Evolutionary conservation across 768 basidiomycete species (phyloP).

Genomic region (Calocybe gangraenosa): DNA sequence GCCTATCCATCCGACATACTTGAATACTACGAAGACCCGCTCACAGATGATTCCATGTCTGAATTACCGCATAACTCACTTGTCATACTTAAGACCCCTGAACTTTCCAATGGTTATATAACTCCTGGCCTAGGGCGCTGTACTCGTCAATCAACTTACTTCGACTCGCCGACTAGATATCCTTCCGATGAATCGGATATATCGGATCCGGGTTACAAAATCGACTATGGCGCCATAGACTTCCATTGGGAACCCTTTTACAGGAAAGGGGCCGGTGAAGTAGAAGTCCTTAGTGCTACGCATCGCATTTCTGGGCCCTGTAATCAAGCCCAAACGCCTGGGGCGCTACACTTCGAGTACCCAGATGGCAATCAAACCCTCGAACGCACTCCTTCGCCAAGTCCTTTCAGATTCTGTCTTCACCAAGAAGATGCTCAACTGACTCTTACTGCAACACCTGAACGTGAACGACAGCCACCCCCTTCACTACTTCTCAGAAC

Average conservation of each 20-base stretch:
- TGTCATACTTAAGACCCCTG: constrained; percentile 8
- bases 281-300: background rate
- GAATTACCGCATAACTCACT: constrained; percentile 14
- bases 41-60: constrained; percentile 14
- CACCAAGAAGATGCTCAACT: constrained; percentile 10
- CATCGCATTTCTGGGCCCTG: background rate
- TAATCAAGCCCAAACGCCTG: background rate
- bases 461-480: background rate
- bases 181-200: constrained; percentile 34
- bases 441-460: background rate
- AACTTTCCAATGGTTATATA: constrained; percentile 28
- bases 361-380: constrained; percentile 1
- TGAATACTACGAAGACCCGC: constrained; percentile 12
- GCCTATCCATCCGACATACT: constrained; percentile 18
- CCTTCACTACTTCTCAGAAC: background rate
- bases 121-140: constrained; percentile 45
- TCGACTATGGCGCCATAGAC: constrained; percentile 39
- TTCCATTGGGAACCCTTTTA: constrained; percentile 58
- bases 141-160: constrained; percentile 35
- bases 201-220: constrained; percentile 28
- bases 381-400: constrained; percentile 16
- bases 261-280: constrained; percentile 19
- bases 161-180: constrained; percentile 50
- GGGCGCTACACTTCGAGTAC: background rate
- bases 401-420: constrained; percentile 24